Evolutionary conservation across 225 moss, liverwort and hornwort genomes (phyloP).

Genomic region (Takakia lepidozioides): DNA sequence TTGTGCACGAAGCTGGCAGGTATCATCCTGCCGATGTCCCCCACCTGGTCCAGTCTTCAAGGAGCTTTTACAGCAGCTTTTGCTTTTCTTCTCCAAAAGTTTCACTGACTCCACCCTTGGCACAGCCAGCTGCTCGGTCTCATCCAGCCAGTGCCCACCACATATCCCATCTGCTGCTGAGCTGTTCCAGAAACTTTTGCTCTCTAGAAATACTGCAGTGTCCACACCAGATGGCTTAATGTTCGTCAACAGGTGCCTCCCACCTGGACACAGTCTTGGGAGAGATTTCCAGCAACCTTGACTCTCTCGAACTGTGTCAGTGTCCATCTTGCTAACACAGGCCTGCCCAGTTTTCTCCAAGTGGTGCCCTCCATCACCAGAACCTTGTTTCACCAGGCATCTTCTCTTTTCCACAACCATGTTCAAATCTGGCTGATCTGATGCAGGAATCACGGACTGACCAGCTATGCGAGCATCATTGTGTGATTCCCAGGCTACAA

Average conservation of each 20-base stretch:
- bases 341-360: not conserved
- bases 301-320: constrained; percentile 1
- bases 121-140: not conserved
- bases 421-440: not conserved
- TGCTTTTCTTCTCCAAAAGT: not conserved
- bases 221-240: constrained; percentile 7
- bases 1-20: constrained; percentile 6
- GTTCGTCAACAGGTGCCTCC: constrained; percentile 3
- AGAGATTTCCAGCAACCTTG: constrained; percentile 8
- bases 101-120: not conserved
- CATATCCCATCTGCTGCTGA: constrained; percentile 4
- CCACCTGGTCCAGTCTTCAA: not conserved
- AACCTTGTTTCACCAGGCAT: not conserved
- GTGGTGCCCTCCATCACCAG: constrained; percentile 2
- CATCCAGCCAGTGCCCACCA: constrained; percentile 2
- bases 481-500: constrained; percentile 1
- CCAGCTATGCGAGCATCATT: constrained; percentile 6
- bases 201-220: not conserved
- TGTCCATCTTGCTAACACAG: not conserved
- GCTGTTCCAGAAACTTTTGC: constrained; percentile 1
- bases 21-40: not conserved
- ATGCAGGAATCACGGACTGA: not conserved
- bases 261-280: not conserved
- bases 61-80: constrained; percentile 9
- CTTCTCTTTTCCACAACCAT: not conserved